Evolutionary conservation across 2,329 filamentous ascomycete genomes (phyloP).

Genomic region (Berkeleyomyces basicola): DNA sequence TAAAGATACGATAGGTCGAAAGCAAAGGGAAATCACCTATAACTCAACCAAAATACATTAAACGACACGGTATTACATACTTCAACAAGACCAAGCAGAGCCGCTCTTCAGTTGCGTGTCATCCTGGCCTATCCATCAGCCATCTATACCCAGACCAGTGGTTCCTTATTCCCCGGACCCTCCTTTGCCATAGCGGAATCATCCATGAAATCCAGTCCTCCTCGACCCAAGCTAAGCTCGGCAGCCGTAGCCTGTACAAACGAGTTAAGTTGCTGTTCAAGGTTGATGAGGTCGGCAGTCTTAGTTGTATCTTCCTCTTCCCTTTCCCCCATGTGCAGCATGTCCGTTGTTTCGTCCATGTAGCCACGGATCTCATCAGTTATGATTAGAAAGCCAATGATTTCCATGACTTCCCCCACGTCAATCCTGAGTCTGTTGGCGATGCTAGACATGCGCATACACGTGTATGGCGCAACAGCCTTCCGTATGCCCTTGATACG

Average conservation of each 20-base stretch:
- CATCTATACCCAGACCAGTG: background rate
- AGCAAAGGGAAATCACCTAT: too few relatives aligned
- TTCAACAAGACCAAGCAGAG: too few relatives aligned
- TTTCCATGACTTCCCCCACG: constrained; percentile 77
- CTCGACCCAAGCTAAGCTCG: constrained; percentile 40
- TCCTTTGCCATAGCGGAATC: background rate
- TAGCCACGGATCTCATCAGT: constrained; percentile 74
- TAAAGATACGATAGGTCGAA: too few relatives aligned
- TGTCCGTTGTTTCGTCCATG: constrained; percentile 77
- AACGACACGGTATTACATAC: too few relatives aligned
- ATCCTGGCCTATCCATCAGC: background rate
- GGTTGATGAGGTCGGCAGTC: constrained; percentile 57
- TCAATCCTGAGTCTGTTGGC: constrained; percentile 76
- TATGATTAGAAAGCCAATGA: constrained; percentile 84
- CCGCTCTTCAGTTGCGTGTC: too few relatives aligned
- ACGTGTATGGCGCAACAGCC: constrained; percentile 84
- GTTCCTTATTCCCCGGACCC: background rate
- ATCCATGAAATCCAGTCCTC: background rate
- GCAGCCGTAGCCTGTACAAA: constrained; percentile 60
- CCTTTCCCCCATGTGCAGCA: constrained; percentile 60
- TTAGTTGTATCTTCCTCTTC: constrained; percentile 46
- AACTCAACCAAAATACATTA: too few relatives aligned
- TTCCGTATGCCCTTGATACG: constrained; percentile 89
- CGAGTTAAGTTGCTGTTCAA: constrained; percentile 51
- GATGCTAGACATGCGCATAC: constrained; percentile 78